Conservation (phyloP, 108 stramenopile species). For the Cyclotella distinguenda region DNA sequence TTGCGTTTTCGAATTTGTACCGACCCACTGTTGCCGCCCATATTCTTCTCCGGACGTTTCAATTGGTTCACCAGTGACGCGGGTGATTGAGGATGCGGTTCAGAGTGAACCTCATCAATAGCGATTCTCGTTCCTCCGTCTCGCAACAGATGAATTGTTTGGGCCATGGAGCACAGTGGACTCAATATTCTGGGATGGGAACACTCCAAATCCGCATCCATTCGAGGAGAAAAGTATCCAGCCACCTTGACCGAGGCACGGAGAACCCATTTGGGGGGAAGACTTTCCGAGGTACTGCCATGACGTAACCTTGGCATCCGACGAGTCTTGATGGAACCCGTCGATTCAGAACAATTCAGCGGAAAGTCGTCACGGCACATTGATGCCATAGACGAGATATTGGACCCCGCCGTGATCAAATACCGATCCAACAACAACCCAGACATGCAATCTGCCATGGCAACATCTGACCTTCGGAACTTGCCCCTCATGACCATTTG, state of each 20-base stretch:
- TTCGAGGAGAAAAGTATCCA: slow-evolving; percentile 73
- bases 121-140: slow-evolving; percentile 1
- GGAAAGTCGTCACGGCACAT: not conserved
- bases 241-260: slow-evolving; percentile 71
- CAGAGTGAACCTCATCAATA: slow-evolving; percentile 16
- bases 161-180: slow-evolving; percentile 80
- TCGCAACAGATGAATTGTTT: slow-evolving; percentile 54
- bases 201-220: slow-evolving; percentile 69
- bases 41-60: not conserved
- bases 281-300: slow-evolving; percentile 26
- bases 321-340: not conserved
- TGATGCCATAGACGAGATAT: not conserved
- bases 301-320: not conserved
- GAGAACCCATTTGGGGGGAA: slow-evolving; percentile 78
- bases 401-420: slow-evolving; percentile 20
- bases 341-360: not conserved
- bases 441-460: slow-evolving; percentile 75
- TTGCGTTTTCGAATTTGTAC: slow-evolving; percentile 40
- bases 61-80: slow-evolving; percentile 23
- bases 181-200: slow-evolving; percentile 57
- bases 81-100: slow-evolving; percentile 24
- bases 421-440: slow-evolving; percentile 56
- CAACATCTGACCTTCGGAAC: slow-evolving; percentile 19
- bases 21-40: slow-evolving; percentile 16
- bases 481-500: slow-evolving; percentile 41